phyloP scores from a whole-genome alignment of 2,329 filamentous ascomycete genomes.

The Zarea fungicola region DNA sequence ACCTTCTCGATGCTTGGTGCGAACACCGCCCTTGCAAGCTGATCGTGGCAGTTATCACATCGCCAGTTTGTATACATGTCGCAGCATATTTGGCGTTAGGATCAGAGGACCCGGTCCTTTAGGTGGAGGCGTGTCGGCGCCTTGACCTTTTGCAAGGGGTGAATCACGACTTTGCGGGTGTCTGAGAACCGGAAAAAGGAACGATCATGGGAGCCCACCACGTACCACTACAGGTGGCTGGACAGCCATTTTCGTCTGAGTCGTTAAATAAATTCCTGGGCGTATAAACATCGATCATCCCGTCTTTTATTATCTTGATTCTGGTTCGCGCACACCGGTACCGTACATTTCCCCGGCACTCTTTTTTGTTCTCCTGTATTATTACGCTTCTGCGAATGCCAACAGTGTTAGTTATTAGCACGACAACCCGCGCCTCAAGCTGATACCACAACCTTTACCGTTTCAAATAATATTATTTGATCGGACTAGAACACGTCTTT shows the following conservation, averaged over 20 bases:
- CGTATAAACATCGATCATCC: slow-evolving; percentile 11
- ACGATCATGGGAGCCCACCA: slow-evolving; percentile 7
- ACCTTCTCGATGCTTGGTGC: too few species aligned
- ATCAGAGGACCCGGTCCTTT: background rate
- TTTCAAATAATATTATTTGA: too few species aligned
- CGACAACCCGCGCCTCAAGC: background rate
- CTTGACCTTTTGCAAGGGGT: slow-evolving; percentile 15
- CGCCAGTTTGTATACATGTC: background rate
- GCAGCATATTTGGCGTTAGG: slow-evolving; percentile 2
- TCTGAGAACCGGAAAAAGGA: slow-evolving; percentile 14
- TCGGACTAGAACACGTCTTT: too few species aligned
- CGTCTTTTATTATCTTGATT: background rate
- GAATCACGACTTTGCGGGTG: slow-evolving; percentile 9
- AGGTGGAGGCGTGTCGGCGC: slow-evolving; percentile 3
- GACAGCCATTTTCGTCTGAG: slow-evolving; percentile 2
- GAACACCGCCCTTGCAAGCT: background rate
- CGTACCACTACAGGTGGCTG: slow-evolving; percentile 1
- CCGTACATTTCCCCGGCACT: background rate
- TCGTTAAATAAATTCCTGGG: slow-evolving; percentile 1
- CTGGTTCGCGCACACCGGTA: background rate
- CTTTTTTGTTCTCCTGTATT: background rate
- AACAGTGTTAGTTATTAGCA: background rate
- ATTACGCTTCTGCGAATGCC: background rate
- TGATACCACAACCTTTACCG: background rate
- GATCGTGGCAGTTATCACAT: background rate